These are phyloP conservation scores for Wickerhamomyces pijperi DNA, from an alignment of 805 yeast genomes.

Conservation along the genomic window DNA sequence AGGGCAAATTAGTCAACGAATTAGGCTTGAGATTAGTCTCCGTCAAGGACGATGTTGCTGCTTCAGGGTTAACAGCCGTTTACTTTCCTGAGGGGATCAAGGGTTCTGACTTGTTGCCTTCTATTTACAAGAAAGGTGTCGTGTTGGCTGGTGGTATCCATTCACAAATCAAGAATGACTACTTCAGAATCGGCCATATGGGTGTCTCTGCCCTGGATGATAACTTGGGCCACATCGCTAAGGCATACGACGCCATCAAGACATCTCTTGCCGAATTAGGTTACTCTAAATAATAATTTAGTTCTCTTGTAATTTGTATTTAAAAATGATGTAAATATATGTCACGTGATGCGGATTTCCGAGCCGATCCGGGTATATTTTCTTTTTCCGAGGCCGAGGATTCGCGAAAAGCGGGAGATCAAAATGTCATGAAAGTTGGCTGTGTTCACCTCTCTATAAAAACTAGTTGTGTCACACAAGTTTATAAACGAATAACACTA, in stretches of 20 bases:
- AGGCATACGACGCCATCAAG: conserved; percentile 35
- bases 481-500: no score
- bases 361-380: no score
- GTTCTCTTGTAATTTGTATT: no score
- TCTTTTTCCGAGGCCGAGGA: no score
- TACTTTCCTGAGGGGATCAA: conserved; percentile 69
- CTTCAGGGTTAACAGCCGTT: conserved; percentile 79
- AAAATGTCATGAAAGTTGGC: no score
- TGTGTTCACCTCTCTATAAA: no score
- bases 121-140: conserved; percentile 51
- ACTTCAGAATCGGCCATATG: conserved; percentile 95
- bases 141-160: conserved; percentile 87
- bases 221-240: conserved; percentile 41
- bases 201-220: conserved; percentile 63
- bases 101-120: conserved; percentile 52
- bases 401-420: no score
- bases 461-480: no score
- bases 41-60: conserved; percentile 45
- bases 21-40: conserved; percentile 65
- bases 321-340: no score
- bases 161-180: conserved; percentile 65
- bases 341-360: no score
- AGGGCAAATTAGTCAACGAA: conserved; percentile 35
- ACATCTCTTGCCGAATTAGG: conserved; percentile 30
- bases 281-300: conserved; percentile 11